Base-by-base conservation (phyloP, 345 rosid genomes). In the Sisymbrium altissimum region DNA sequence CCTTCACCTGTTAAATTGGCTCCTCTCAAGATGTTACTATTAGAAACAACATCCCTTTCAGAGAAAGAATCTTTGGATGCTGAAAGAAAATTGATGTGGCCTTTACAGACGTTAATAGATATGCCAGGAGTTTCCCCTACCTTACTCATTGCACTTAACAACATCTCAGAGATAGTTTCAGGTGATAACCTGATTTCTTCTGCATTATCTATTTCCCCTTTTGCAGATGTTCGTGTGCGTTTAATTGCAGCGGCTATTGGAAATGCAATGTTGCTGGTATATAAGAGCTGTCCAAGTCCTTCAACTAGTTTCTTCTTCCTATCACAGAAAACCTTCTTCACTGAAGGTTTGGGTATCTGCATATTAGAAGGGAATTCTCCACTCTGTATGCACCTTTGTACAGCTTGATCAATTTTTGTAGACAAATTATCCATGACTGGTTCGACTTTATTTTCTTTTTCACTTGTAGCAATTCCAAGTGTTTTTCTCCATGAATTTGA, bases 251-350 rank as follows among this genome's bases (percentile, higher is more conserved):
- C 90, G 62, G 88, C 88, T 72, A 92, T 72, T 72, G 88, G 91
- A 79, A 95, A 95, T 46, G 99, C 88, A 81, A 90, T 78, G 81
- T 79, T 95, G 86, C 94, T 80, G 66, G 98, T 76, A 68, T 81
- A 95, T 56, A 80, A 44, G 41, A 92, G 89, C 57, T 86, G 80
- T 83, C 86, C 92, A 18, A 70, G 57, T 46, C 89, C 97, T 83
- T 90, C 83, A 64, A 83, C 85, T 64, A 83, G 78, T 63, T 86
- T 74, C 81, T 90, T 95, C 73, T 82, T 81, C 84, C 76, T 88
- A 45, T 81, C 81, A 14, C 63, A 87, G 2, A 83, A 71, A 69
- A 95, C 92, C 79, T 71, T 81, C 83, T 86, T 90, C 60, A 95
- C 94, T 3, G 84, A 82, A 57, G 91, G 83, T 80, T 84, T 86